Evolutionary conservation across 345 rosid species (phyloP).

Genomic region (Moricandia moricandioides): DNA sequence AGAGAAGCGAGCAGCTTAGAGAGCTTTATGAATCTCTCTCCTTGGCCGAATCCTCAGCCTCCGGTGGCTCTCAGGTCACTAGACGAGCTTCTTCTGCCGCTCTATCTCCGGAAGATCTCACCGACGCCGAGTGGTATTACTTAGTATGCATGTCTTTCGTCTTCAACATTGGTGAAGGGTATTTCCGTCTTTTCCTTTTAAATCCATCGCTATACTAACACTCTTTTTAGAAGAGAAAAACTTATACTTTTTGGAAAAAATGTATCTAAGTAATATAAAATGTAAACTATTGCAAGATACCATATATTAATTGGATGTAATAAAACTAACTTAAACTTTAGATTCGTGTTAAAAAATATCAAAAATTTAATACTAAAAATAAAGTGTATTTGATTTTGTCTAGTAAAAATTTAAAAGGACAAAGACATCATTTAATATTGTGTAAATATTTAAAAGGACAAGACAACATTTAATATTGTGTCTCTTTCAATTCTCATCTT

Average conservation of each 20-base stretch:
- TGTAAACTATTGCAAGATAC: neutral
- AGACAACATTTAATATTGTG: neutral
- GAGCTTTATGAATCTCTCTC: slow-evolving; percentile 79
- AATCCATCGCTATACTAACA: neutral
- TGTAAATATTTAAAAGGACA: neutral
- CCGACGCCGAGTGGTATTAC: slow-evolving; percentile 95
- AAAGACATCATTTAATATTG: neutral
- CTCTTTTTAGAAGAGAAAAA: too few species aligned
- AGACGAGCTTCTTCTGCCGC: slow-evolving; percentile 68
- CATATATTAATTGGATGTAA: neutral
- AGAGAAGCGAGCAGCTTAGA: slow-evolving; percentile 84
- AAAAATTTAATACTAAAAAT: neutral
- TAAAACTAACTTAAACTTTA: neutral
- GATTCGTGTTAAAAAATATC: neutral
- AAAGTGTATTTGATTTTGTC: neutral
- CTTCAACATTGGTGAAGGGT: slow-evolving; percentile 87
- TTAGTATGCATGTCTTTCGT: slow-evolving; percentile 94
- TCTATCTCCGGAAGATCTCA: slow-evolving; percentile 90
- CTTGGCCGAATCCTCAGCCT: slow-evolving; percentile 52
- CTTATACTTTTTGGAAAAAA: neutral
- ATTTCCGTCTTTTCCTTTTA: slow-evolving; percentile 24
- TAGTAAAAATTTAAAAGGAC: neutral
- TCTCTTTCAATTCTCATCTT: slow-evolving; percentile 1
- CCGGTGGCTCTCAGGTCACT: slow-evolving; percentile 37
- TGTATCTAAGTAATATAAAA: neutral